Evolutionary conservation across 139 green algal genomes (phyloP).

Genomic region (Dunaliella sp.): DNA sequence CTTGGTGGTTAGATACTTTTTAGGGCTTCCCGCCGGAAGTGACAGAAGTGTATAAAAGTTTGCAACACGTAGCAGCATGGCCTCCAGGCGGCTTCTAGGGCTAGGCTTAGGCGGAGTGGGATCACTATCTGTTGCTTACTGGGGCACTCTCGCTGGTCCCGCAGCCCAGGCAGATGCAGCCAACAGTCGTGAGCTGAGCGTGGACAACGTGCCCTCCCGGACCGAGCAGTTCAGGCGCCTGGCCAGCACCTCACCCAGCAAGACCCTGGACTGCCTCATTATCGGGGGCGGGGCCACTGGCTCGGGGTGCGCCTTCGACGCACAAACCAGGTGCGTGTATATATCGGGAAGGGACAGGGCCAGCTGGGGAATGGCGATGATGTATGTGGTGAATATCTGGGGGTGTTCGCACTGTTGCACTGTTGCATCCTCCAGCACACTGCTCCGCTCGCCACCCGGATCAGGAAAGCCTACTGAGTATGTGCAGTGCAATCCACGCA

Average conservation of each 20-base stretch:
- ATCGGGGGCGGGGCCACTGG: slow-evolving; percentile 96
- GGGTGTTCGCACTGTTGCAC: neutral
- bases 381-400: neutral
- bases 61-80: too few relatives aligned
- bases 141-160: too few relatives aligned
- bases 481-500: slow-evolving; percentile 16
- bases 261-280: slow-evolving; percentile 80
- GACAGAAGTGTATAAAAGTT: too few relatives aligned
- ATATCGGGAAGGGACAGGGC: neutral
- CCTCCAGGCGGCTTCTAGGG: too few relatives aligned
- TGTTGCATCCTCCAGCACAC: neutral
- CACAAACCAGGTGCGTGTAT: slow-evolving; percentile 69
- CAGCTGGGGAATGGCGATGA: neutral
- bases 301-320: slow-evolving; percentile 87
- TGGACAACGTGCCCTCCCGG: slow-evolving; percentile 39
- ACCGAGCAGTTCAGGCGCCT: slow-evolving; percentile 48
- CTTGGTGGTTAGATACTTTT: too few relatives aligned
- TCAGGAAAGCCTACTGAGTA: neutral
- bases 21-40: too few relatives aligned
- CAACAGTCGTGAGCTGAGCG: neutral
- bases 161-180: neutral
- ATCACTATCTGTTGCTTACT: too few relatives aligned
- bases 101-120: too few relatives aligned
- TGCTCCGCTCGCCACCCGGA: neutral
- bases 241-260: slow-evolving; percentile 23